Conservation (phyloP, 352 stramenopile species). For the Phytophthora aleatoria region DNA sequence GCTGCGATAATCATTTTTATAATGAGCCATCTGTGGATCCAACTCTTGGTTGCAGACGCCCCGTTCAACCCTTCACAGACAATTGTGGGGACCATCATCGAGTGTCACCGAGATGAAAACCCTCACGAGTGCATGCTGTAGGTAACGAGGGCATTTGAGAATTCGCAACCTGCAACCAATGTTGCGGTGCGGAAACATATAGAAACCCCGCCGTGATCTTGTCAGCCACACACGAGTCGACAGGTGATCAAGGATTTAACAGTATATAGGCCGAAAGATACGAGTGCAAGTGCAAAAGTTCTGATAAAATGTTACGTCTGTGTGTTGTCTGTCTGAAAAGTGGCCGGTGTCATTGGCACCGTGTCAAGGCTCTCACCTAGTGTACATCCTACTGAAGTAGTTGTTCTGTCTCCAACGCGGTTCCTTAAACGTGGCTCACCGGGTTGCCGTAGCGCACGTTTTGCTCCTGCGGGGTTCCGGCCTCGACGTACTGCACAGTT, state of each 20-base stretch:
- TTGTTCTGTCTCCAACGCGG: neutral
- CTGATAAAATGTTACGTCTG: conserved; percentile 4
- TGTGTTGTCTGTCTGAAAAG: conserved; percentile 6
- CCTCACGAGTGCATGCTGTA: neutral
- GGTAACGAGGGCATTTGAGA: conserved; percentile 20
- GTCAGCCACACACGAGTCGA: too few species aligned
- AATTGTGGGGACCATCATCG: neutral
- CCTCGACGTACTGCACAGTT: conserved; percentile 40
- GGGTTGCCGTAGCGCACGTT: conserved; percentile 41
- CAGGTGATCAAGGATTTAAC: too few species aligned
- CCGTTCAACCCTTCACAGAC: conserved; percentile 10
- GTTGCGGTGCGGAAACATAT: neutral
- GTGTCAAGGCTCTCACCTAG: conserved; percentile 8
- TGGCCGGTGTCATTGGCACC: neutral
- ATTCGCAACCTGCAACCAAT: neutral
- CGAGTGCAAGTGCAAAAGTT: neutral
- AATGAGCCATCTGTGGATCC: conserved; percentile 7
- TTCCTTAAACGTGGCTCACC: conserved; percentile 37
- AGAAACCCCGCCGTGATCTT: too few species aligned
- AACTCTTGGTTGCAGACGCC: conserved; percentile 9
- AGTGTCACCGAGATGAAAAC: neutral
- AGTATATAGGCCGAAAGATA: too few species aligned
- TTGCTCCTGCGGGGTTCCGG: conserved; percentile 27
- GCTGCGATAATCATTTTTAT: too few species aligned
- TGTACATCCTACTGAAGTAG: conserved; percentile 20